Evolutionary conservation across 192 early-diverging fungal species (phyloP), one percentile per base, ranked within the genome.

Genomic region (Piromyces finnis): DNA sequence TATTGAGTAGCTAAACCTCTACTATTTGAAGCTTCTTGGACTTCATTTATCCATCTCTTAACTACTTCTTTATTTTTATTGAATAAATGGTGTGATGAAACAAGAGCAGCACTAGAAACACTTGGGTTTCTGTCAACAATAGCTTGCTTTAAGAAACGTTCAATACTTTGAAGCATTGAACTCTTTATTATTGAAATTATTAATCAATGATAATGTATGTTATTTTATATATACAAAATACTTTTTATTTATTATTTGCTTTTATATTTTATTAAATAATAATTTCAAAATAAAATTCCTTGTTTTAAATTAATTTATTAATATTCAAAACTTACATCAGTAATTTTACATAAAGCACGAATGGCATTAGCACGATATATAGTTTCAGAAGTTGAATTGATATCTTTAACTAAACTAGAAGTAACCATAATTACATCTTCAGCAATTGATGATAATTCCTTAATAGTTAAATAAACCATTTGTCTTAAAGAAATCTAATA

Each of bases 371-470:
- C 95, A 28, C 97, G 91, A 82, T 97, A 90, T 35, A 95, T 92
- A 30, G 95, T 92, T 80, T 98, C 97, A 15, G 92, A 91, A 80
- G 94, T 96, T 28, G 94, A 90, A 84, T 96, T 97, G 89, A 98
- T 96, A 84, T 99, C 97, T 84, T 96, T 95, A 86, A 96, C 97
- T 41, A 99, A 85, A 78, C 92, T 93, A 81, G 93, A 93, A 16
- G 95, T 99, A 68, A 97, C 95, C 94, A 99, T 97, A 82, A 98
- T 95, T 22, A 97, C 95, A 89, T 99, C 94, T 84, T 97, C 94
- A 29, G 97, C 95, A 79, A 96, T 91, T 29, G 87, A 91, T 79
- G 95, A 91, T 27, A 99, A 89, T 85, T 99, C 97, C 85, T 98
- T 97, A 87, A 99, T 99, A 30, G 94, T 92, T 80, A 99, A 87